Evolutionary conservation across 192 early-diverging fungal species (phyloP).

Genomic region (Coemansia sp.): DNA sequence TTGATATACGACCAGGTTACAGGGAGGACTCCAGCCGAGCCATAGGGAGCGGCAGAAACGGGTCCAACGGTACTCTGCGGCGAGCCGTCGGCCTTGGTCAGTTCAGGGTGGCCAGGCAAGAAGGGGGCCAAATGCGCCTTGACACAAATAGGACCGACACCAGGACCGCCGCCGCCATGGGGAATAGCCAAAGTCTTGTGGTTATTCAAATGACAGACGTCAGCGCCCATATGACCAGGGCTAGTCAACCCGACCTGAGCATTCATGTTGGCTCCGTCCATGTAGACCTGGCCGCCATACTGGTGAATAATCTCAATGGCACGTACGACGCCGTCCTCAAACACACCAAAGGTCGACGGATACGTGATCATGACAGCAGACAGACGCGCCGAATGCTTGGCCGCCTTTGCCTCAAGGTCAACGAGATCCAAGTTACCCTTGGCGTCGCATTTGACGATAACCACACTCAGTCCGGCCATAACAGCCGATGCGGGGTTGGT

Average conservation of each 20-base stretch:
- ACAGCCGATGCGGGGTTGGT: constrained; percentile 99
- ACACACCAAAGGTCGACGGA: constrained; percentile 98
- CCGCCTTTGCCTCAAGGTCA: constrained; percentile 87
- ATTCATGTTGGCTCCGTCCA: constrained; percentile 96
- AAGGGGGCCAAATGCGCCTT: constrained; percentile 88
- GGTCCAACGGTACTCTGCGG: constrained; percentile 76
- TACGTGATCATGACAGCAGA: constrained; percentile 99
- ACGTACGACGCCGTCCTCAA: constrained; percentile 84
- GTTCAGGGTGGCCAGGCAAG: constrained; percentile 89
- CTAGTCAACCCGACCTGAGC: constrained; percentile 82
- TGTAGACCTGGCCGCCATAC: constrained; percentile 97
- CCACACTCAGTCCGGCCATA: constrained; percentile 94
- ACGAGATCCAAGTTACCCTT: constrained; percentile 91
- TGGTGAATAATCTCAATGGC: constrained; percentile 91
- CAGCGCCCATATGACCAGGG: constrained; percentile 94
- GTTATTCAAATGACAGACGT: constrained; percentile 99
- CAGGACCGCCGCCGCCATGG: constrained; percentile 98
- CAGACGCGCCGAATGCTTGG: constrained; percentile 80
- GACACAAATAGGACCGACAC: constrained; percentile 96
- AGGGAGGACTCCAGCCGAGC: constrained; percentile 92
- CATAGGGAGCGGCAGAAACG: constrained; percentile 94
- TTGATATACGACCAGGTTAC: constrained; percentile 99
- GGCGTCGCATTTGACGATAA: constrained; percentile 87
- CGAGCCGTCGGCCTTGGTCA: constrained; percentile 66
- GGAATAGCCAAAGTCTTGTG: constrained; percentile 99